These are phyloP conservation scores for Brachypodium distachyon DNA, from an alignment of 202 grass and related monocot species.

Conservation along the genomic window DNA sequence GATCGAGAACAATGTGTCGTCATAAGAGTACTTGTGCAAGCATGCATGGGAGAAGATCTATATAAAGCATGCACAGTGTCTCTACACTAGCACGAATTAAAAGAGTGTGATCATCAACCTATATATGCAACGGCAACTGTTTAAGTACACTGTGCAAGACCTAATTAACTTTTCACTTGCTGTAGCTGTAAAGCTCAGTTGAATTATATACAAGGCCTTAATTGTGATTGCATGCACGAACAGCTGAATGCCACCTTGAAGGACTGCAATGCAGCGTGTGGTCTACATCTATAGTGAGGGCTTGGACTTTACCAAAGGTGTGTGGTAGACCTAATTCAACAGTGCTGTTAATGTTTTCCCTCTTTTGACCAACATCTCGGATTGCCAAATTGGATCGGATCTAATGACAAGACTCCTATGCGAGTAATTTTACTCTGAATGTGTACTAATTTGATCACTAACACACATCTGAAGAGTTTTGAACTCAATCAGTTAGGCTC, in stretches of 20 bases:
- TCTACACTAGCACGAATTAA: neutral
- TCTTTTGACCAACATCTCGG: no score
- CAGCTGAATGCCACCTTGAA: conserved; percentile 26
- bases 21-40: no score
- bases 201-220: neutral
- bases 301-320: neutral
- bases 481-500: neutral
- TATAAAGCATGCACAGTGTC: no score
- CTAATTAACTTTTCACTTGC: neutral
- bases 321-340: neutral
- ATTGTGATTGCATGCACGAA: conserved; percentile 7
- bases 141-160: neutral
- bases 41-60: no score
- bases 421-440: neutral
- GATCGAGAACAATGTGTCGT: neutral
- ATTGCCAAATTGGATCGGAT: no score
- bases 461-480: neutral
- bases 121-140: neutral
- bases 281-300: conserved; percentile 14
- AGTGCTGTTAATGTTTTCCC: neutral
- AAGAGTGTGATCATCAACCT: neutral
- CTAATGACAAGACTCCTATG: neutral
- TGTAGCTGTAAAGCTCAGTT: neutral
- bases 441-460: neutral
- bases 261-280: conserved; percentile 3